A percentile compares a stretch with the other conserved stretches of the same genome.
Evolutionary conservation across 345 rosid species (phyloP).

Genomic region (Psidium friedrichsthalianum): DNA sequence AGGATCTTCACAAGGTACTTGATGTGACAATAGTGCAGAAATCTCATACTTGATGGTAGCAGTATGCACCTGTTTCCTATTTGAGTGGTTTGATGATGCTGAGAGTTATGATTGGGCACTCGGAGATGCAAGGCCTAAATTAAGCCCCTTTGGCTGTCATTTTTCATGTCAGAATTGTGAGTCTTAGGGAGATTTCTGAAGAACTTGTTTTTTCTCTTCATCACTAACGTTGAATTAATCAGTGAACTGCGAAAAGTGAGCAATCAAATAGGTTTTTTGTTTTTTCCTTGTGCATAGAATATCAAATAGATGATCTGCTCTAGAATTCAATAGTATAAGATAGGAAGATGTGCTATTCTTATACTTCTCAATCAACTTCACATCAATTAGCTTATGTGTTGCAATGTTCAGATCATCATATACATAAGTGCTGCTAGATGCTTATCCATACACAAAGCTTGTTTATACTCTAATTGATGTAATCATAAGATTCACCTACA

Average conservation of each 20-base stretch:
- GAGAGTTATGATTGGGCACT: background rate
- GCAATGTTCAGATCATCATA: background rate
- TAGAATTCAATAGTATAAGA: background rate
- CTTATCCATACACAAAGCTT: background rate
- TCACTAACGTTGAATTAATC: background rate
- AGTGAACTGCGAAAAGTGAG: background rate
- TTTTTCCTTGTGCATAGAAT: background rate
- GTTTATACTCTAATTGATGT: background rate
- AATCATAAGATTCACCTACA: background rate
- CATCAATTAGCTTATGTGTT: background rate
- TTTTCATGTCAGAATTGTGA: background rate
- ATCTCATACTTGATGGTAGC: background rate
- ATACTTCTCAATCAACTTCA: background rate
- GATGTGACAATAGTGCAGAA: background rate
- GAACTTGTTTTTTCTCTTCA: background rate
- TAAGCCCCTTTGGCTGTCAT: background rate
- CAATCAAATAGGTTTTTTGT: background rate
- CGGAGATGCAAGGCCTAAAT: background rate
- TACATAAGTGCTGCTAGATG: background rate
- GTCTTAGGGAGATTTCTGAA: background rate
- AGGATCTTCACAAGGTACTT: background rate
- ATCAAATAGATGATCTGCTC: background rate
- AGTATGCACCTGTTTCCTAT: background rate
- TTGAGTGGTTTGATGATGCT: background rate
- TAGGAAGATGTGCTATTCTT: background rate